Evolutionary conservation across 2,329 filamentous ascomycete genomes (phyloP).

Genomic region (Xylariaceae sp.): DNA sequence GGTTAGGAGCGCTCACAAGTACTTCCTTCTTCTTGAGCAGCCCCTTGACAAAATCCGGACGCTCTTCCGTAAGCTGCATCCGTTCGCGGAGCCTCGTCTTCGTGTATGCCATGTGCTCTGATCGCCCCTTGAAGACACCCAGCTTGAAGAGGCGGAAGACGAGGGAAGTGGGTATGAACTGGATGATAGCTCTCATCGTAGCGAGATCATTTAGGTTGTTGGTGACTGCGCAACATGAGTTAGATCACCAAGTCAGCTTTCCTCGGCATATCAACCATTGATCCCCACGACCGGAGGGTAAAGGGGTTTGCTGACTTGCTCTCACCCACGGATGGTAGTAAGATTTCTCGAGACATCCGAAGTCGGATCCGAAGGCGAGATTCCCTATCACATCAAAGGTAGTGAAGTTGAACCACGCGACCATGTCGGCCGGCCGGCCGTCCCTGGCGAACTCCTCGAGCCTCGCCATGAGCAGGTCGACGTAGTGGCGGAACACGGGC

Average conservation of each 20-base stretch:
- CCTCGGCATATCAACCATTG: background rate
- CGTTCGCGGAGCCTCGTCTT: conserved; percentile 2
- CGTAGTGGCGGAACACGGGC: conserved; percentile 17
- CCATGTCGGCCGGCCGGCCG: conserved; percentile 8
- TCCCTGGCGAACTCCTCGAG: conserved; percentile 5
- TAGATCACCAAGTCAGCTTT: too few relatives aligned
- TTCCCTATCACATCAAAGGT: conserved; percentile 23
- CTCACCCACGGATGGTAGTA: conserved; percentile 16
- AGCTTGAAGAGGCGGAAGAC: conserved; percentile 2
- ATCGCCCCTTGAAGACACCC: conserved; percentile 6
- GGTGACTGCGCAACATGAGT: conserved; percentile 3
- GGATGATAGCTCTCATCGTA: conserved; percentile 2
- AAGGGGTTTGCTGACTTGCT: background rate
- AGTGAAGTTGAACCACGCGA: conserved; percentile 15
- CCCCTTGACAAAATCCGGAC: conserved; percentile 12
- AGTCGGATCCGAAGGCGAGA: conserved; percentile 17
- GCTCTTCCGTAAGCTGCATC: conserved; percentile 1
- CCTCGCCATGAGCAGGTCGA: conserved; percentile 17
- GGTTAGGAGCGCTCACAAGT: conserved; percentile 2
- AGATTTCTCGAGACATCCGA: conserved; percentile 14
- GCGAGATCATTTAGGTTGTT: conserved; percentile 3
- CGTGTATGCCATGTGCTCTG: conserved; percentile 1
- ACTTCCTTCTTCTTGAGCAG: conserved; percentile 7
- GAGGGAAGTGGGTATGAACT: conserved; percentile 1
- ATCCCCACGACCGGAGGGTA: too few relatives aligned